Evolutionary conservation across 2,329 filamentous ascomycete genomes (phyloP).

Genomic region (Nannizzia gypsea): DNA sequence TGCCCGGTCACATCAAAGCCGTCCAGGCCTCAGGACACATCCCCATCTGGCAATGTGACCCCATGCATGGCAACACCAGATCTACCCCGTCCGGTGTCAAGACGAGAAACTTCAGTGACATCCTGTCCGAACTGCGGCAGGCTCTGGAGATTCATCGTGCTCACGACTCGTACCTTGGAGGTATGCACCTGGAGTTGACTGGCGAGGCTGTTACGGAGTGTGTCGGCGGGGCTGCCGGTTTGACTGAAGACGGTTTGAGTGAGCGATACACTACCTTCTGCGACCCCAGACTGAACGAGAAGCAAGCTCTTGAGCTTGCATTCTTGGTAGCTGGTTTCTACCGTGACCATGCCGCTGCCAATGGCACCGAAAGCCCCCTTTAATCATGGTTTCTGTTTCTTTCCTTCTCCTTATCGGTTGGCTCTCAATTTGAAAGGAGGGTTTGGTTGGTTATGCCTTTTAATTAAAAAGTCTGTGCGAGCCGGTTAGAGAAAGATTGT

Average conservation of each 20-base stretch:
- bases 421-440: neutral
- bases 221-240: slow-evolving; percentile 72
- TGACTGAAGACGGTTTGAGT: slow-evolving; percentile 78
- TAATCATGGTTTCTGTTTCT: neutral
- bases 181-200: slow-evolving; percentile 88
- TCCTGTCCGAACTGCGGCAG: slow-evolving; percentile 73
- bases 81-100: slow-evolving; percentile 68
- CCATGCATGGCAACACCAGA: slow-evolving; percentile 80
- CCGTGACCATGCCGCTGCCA: slow-evolving; percentile 34
- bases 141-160: slow-evolving; percentile 76
- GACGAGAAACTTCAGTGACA: slow-evolving; percentile 81
- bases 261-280: slow-evolving; percentile 94
- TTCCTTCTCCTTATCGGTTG: neutral
- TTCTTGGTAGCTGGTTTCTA: slow-evolving; percentile 86
- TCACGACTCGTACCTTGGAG: slow-evolving; percentile 75
- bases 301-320: slow-evolving; percentile 88
- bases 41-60: slow-evolving; percentile 96
- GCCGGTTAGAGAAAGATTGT: neutral
- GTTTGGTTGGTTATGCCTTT: neutral
- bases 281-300: slow-evolving; percentile 90
- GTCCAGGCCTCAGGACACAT: slow-evolving; percentile 65
- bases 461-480: neutral
- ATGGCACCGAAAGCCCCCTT: slow-evolving; percentile 13
- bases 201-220: slow-evolving; percentile 96
- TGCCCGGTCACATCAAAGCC: slow-evolving; percentile 76